phyloP scores from a whole-genome alignment of 116 monocot species.

The Zostera marina region DNA sequence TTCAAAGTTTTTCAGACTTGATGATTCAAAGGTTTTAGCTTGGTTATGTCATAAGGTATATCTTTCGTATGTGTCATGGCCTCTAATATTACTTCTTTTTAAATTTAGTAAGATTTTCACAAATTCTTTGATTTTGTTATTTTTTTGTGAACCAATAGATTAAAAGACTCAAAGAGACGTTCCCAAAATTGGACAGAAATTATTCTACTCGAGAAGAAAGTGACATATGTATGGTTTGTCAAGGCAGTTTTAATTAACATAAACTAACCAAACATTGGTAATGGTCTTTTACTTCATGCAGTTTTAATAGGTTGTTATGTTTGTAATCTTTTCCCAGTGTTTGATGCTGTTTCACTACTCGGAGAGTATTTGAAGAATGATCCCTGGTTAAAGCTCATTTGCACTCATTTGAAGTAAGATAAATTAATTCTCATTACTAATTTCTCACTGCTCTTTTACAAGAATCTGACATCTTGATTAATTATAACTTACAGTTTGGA shows the following conservation, averaged over 20 bases:
- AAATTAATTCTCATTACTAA: neutral
- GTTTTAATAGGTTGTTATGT: neutral
- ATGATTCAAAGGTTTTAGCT: conserved; percentile 51
- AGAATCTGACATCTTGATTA: too few species aligned
- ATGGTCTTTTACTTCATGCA: neutral
- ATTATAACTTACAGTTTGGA: conserved; percentile 5
- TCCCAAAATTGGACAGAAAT: conserved; percentile 55
- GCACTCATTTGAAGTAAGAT: conserved; percentile 49
- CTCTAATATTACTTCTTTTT: neutral
- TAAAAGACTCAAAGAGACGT: conserved; percentile 32
- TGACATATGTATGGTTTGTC: conserved; percentile 46
- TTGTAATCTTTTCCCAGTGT: conserved; percentile 23
- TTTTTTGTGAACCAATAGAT: conserved; percentile 29
- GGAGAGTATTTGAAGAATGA: conserved; percentile 71
- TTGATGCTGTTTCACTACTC: conserved; percentile 50
- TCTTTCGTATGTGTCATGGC: neutral
- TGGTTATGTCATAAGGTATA: conserved; percentile 63
- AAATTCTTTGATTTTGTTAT: neutral
- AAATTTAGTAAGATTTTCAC: neutral
- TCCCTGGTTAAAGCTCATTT: conserved; percentile 51
- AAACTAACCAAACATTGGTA: neutral
- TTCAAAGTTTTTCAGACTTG: conserved; percentile 47
- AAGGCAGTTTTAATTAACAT: neutral
- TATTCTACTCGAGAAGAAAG: conserved; percentile 59
- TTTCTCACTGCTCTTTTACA: neutral